Evolutionary conservation across 345 rosid species (phyloP).

Genomic region (Citrus reticulata): DNA sequence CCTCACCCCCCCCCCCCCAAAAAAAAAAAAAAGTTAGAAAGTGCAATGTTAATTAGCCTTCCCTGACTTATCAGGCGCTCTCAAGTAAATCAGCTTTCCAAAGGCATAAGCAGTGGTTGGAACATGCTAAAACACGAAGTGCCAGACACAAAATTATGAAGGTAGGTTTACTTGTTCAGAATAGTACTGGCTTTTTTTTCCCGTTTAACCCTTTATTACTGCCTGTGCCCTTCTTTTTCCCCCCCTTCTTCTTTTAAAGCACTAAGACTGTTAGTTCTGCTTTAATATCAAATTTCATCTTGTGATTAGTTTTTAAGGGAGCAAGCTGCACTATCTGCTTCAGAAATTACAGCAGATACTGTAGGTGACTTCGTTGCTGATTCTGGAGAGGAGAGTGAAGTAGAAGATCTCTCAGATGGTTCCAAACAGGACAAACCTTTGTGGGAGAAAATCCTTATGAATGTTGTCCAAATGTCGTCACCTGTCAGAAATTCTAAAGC

Average conservation of each 20-base stretch:
- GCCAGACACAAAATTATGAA: conserved; percentile 97
- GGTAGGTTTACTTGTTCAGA: conserved; percentile 36
- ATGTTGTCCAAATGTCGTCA: conserved; percentile 46
- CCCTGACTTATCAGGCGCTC: conserved; percentile 51
- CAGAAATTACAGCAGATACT: conserved; percentile 70
- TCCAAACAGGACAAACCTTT: conserved; percentile 43
- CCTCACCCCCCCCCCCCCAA: too few relatives aligned
- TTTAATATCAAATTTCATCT: conserved; percentile 15
- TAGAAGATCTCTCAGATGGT: conserved; percentile 48
- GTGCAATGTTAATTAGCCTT: neutral
- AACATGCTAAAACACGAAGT: conserved; percentile 89
- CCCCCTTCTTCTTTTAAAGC: neutral
- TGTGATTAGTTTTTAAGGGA: conserved; percentile 74
- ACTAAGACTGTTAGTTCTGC: neutral
- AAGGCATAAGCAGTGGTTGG: conserved; percentile 87
- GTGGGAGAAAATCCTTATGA: conserved; percentile 66
- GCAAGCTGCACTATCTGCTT: conserved; percentile 84
- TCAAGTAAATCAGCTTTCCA: conserved; percentile 90
- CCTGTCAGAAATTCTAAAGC: conserved; percentile 31
- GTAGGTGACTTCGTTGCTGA: conserved; percentile 70
- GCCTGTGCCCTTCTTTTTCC: neutral
- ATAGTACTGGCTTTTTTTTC: neutral
- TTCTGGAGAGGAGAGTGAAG: conserved; percentile 63
- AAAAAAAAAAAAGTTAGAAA: neutral
- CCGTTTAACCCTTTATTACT: neutral